phyloP scores from a whole-genome alignment of 148 eudicot genomes.

The Rhododendron simsii region DNA sequence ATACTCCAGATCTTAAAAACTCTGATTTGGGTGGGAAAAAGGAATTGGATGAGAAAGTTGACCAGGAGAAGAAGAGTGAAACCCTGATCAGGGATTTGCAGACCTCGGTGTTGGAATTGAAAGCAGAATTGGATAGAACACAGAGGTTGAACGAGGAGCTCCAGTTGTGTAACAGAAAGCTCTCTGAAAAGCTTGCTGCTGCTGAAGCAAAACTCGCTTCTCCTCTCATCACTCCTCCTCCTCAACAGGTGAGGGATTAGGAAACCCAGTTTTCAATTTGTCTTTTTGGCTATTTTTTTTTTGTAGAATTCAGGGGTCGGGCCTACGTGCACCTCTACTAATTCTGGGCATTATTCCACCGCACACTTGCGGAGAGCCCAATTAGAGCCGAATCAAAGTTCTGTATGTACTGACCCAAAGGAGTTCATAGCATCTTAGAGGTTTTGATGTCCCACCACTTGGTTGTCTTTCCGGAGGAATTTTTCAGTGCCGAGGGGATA shows the following conservation, averaged over 20 bases:
- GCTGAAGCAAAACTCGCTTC: slow-evolving; percentile 14
- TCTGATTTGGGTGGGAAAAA: neutral
- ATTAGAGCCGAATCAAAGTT: too few relatives aligned
- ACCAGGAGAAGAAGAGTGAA: slow-evolving; percentile 4
- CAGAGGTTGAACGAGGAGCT: slow-evolving; percentile 22
- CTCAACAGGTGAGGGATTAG: slow-evolving; percentile 1
- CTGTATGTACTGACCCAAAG: too few relatives aligned
- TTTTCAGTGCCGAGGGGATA: too few relatives aligned
- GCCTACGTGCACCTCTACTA: too few relatives aligned
- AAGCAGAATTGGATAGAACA: slow-evolving; percentile 12
- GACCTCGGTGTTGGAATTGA: slow-evolving; percentile 17
- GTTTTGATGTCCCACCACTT: too few relatives aligned
- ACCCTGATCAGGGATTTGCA: slow-evolving; percentile 12
- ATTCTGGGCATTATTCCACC: too few relatives aligned
- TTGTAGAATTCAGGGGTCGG: too few relatives aligned
- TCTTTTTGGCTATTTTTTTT: neutral
- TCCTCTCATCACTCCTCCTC: neutral
- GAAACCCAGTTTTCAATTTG: too few relatives aligned
- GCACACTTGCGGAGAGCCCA: too few relatives aligned
- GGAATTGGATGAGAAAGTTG: neutral
- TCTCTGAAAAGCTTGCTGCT: slow-evolving; percentile 14
- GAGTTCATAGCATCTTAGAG: too few relatives aligned
- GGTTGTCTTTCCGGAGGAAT: neutral
- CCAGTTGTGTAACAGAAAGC: slow-evolving; percentile 9
- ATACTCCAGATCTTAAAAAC: neutral